Evolutionary conservation across 106 monocot species (phyloP), one percentile per base, ranked within the genome.

Genomic region (Apostasia shenzhenica): DNA sequence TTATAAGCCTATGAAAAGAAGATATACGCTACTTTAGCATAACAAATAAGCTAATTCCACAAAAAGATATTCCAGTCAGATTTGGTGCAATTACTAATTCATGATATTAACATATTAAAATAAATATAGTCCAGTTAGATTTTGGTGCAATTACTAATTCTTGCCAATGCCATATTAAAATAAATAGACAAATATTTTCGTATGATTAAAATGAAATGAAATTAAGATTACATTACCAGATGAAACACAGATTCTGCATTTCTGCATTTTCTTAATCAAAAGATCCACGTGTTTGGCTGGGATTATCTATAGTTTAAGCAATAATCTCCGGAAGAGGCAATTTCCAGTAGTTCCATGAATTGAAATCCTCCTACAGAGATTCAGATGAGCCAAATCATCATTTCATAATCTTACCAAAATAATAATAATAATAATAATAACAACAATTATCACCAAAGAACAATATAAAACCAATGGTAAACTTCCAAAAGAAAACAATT

Each of bases 311-410:
- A 26, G 46, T 66, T 86, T 76, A 89, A 51, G 76, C 67, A 67
- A 81, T 72, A 56, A 84, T 53, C 71, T 78, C 78, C 67, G 76
- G 84, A 14, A 77, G 71, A 42, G 87, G 90, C 71, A 85, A 39
- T 79, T 75, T 87, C 94, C 94, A 94, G 75, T 67, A 94, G 63
- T 94, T 94, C 82, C 81, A 82, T 1, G 75, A 61, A 81, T 94
- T 94, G 61, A 77, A 94, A 14, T 80, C 82, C 82, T 94, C 94
- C 94, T 93, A 69, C 47, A 74, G 14, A 37, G 8, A 75, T 57
- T 2, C 59, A 52, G 2, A 54, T 8, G 52, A 46, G 45, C 6
- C 12, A 48, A 54, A 55, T 26, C 26, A 26, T 26, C 26, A 26
- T 38, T 47, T 38, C 6, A 6, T 39, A 73, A 8, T 41, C 40